Evolutionary conservation across 2,329 filamentous ascomycete species (phyloP).

Genomic region (Lachnellula willkommii): DNA sequence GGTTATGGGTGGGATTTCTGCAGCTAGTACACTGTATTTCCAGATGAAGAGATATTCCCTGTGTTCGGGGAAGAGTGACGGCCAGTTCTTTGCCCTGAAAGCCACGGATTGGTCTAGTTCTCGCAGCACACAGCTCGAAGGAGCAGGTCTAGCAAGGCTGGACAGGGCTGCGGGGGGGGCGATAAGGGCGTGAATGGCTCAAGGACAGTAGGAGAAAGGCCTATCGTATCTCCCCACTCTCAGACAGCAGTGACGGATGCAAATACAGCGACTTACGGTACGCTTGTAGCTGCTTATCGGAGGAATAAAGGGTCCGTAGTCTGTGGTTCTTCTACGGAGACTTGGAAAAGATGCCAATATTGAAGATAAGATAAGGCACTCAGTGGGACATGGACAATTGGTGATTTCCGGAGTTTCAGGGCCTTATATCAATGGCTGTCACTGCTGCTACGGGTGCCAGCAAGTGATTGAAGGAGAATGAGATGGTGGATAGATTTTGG

Average conservation of each 20-base stretch:
- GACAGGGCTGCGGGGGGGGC: background rate
- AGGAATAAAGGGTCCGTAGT: background rate
- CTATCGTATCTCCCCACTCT: slow-evolving; percentile 21
- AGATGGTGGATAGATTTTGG: slow-evolving; percentile 24
- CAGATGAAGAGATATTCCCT: slow-evolving; percentile 15
- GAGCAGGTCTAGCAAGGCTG: slow-evolving; percentile 15
- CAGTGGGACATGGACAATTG: no score
- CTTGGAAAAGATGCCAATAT: no score
- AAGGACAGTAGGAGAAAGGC: slow-evolving; percentile 8
- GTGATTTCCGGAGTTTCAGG: no score
- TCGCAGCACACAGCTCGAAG: slow-evolving; percentile 7
- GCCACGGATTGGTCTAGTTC: slow-evolving; percentile 3
- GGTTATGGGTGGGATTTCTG: slow-evolving; percentile 12
- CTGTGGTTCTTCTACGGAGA: background rate
- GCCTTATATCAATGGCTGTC: slow-evolving; percentile 20
- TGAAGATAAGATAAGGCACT: no score
- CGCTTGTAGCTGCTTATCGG: slow-evolving; percentile 9
- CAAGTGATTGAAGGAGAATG: slow-evolving; percentile 29
- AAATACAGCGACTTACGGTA: background rate
- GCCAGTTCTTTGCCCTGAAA: slow-evolving; percentile 8
- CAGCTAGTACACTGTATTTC: slow-evolving; percentile 20
- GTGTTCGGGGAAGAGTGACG: slow-evolving; percentile 26
- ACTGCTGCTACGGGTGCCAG: slow-evolving; percentile 20
- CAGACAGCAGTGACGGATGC: background rate
- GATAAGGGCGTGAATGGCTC: slow-evolving; percentile 19